Base-by-base conservation (phyloP, 345 rosid genomes). In the Linum usitatissimum region DNA sequence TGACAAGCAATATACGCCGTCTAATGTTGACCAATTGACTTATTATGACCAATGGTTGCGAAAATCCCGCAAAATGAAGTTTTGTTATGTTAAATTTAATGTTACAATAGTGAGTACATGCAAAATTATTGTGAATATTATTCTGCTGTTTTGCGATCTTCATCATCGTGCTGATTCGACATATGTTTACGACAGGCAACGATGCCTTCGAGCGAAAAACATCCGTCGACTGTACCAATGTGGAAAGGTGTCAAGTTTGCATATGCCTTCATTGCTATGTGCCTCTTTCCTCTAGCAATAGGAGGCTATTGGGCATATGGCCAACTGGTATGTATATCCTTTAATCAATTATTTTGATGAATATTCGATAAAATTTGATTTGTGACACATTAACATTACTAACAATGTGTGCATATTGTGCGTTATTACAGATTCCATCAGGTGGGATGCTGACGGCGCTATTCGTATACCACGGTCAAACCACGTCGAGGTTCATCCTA, bases 301-400 rank as follows among this genome's bases (percentile, higher is more conserved):
- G 84, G 76, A 30, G 84, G 86, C 69, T 85, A 81, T 55, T 85
- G 95, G 95, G 88, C 95, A 14, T 80, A 84, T 31, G 95, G 88
- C 4, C 77, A 78, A 59, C 20, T 49, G 83, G 87, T 31, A 60
- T 18, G 56, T 1, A 60, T 12, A 60, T 12, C 13, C 14, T 45
- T 7, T 34, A 34, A 1, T 34, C 38, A 4, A 34, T 34, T 34
- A 34, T 34, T 34, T 34, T 4, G 3, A 34, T 34, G 38, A 34
- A 34, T 7, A 34, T 34, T 34, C 38, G 8, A 34, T 34, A 34
- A 34, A 34, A 34, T 34, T 34, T 0, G 38, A 23, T 23, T 23
- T 2, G 38, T 34, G 38, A 34, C 38, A 34, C 8, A 34, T 34
- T 34, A 34, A 34, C 8, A 34, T 34, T 34, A 34, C 2, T 23